These are phyloP conservation scores for Quercus cerris DNA, from an alignment of 306 rosid genomes.

Conservation along the genomic window DNA sequence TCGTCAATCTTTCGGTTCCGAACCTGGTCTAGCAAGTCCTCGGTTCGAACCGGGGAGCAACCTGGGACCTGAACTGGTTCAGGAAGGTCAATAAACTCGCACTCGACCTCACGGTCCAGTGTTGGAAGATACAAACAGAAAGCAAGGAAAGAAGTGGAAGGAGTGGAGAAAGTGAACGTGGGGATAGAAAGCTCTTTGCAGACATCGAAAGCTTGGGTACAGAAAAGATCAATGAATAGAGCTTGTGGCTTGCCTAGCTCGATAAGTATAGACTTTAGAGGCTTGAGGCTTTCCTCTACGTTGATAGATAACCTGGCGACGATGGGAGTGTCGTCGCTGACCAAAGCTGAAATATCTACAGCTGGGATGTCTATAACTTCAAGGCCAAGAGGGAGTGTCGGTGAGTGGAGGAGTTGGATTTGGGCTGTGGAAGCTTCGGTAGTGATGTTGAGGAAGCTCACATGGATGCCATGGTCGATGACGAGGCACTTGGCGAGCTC, in stretches of 20 bases:
- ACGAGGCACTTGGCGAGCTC: conserved; percentile 36
- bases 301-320: conserved; percentile 24
- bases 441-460: conserved; percentile 50
- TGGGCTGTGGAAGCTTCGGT: conserved; percentile 44
- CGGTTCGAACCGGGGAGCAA: conserved; percentile 26
- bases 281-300: conserved; percentile 17
- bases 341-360: conserved; percentile 7
- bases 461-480: conserved; percentile 21
- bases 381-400: conserved; percentile 23
- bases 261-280: conserved; percentile 21
- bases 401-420: conserved; percentile 28
- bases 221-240: conserved; percentile 37
- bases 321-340: not conserved
- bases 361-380: conserved; percentile 37
- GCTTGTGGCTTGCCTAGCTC: conserved; percentile 24
- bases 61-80: conserved; percentile 41
- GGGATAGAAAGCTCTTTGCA: conserved; percentile 30
- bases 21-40: conserved; percentile 41
- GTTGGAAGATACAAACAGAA: conserved; percentile 34
- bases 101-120: conserved; percentile 40
- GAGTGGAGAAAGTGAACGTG: conserved; percentile 31
- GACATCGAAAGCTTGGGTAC: conserved; percentile 43
- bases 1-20: conserved; percentile 33
- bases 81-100: conserved; percentile 46
- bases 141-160: conserved; percentile 32